Percentiles rank a stretch among this genome's conserved stretches.
Conservation (phyloP, 306 rosid genomes). For the Quercus mongolica region DNA sequence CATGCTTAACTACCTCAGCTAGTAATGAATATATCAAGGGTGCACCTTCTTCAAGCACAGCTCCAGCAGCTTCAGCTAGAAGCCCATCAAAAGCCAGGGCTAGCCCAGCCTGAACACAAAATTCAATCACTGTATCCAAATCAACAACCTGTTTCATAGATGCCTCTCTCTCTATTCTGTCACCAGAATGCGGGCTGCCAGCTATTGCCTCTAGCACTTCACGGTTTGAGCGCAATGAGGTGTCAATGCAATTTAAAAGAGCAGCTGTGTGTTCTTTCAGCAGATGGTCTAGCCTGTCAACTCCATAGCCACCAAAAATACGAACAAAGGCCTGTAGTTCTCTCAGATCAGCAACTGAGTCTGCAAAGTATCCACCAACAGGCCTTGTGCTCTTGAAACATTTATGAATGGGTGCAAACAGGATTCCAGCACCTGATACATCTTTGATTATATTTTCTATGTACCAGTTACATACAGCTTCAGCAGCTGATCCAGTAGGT, state of each 20-base stretch:
- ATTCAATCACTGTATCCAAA: slow-evolving; percentile 79
- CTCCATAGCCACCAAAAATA: slow-evolving; percentile 94
- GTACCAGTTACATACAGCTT: slow-evolving; percentile 93
- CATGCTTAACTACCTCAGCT: slow-evolving; percentile 72
- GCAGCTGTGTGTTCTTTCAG: slow-evolving; percentile 99
- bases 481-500: slow-evolving; percentile 86
- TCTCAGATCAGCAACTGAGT: slow-evolving; percentile 86
- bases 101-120: slow-evolving; percentile 91
- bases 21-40: slow-evolving; percentile 83
- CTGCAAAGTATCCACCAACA: slow-evolving; percentile 98
- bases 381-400: slow-evolving; percentile 98
- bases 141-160: slow-evolving; percentile 83
- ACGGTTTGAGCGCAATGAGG: slow-evolving; percentile 82
- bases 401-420: slow-evolving; percentile 84
- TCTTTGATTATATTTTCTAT: slow-evolving; percentile 92
- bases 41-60: slow-evolving; percentile 82
- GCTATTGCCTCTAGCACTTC: slow-evolving; percentile 86
- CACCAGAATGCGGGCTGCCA: slow-evolving; percentile 83
- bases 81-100: slow-evolving; percentile 81
- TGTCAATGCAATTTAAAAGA: slow-evolving; percentile 92
- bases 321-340: slow-evolving; percentile 89
- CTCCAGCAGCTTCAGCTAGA: slow-evolving; percentile 89
- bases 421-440: slow-evolving; percentile 89
- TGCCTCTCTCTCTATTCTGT: slow-evolving; percentile 81
- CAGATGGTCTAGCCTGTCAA: slow-evolving; percentile 87